These are phyloP conservation scores for Tetrapisispora namnaoensis DNA, from an alignment of 805 yeast species.

Conservation along the genomic window DNA sequence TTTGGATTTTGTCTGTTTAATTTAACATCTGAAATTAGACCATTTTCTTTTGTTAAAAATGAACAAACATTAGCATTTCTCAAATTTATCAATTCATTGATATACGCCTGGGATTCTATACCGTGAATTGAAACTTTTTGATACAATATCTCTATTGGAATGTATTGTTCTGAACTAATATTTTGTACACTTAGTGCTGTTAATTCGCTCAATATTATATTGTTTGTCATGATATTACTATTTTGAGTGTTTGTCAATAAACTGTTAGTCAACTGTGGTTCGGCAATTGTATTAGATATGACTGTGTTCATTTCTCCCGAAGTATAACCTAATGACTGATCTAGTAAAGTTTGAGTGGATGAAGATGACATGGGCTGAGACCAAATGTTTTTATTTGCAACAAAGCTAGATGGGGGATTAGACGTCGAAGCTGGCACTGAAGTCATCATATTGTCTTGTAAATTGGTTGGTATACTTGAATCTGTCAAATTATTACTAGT, in stretches of 20 bases:
- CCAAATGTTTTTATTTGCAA: not conserved
- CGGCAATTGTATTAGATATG: slow-evolving; percentile 3
- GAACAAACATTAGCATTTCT: slow-evolving; percentile 15
- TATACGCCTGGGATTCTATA: slow-evolving; percentile 14
- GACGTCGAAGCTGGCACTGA: not conserved
- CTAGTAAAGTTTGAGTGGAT: not conserved
- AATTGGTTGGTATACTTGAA: not conserved
- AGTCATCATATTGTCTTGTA: not conserved
- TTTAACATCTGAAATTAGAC: slow-evolving; percentile 19
- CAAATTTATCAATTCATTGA: slow-evolving; percentile 16
- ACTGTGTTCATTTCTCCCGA: not conserved
- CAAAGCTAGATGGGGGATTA: not conserved
- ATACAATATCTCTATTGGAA: slow-evolving; percentile 18
- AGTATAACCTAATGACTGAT: not conserved
- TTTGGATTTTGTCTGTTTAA: slow-evolving; percentile 1
- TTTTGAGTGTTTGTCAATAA: not conserved
- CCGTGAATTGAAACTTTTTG: slow-evolving; percentile 12
- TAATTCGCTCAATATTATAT: not conserved
- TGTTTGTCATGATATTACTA: not conserved
- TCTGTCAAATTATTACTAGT: not conserved
- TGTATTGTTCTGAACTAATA: slow-evolving; percentile 8
- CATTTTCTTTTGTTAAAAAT: slow-evolving; percentile 12
- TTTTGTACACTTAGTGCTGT: slow-evolving; percentile 6
- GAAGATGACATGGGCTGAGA: not conserved
- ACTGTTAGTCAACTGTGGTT: slow-evolving; percentile 8